These are phyloP conservation scores for Microglena sp. DNA, from an alignment of 139 green algal genomes.

Conservation along the genomic window DNA sequence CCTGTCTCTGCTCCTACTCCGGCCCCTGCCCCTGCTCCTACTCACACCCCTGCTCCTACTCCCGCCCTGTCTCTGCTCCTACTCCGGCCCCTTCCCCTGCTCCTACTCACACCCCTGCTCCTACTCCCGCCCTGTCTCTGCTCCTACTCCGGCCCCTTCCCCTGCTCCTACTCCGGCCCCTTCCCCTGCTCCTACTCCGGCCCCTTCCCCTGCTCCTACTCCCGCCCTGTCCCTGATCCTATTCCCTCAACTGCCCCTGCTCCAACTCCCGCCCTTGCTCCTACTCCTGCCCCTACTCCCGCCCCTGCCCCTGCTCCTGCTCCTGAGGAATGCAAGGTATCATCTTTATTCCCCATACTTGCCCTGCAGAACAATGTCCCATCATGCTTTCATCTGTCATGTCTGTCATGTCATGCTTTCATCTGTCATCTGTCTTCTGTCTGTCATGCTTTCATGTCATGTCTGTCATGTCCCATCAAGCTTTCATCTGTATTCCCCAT, in stretches of 20 bases:
- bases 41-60: too few relatives aligned
- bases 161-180: too few relatives aligned
- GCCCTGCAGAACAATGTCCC: slow-evolving; percentile 27
- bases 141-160: too few relatives aligned
- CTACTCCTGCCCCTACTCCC: background rate
- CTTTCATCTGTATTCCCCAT: background rate
- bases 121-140: too few relatives aligned
- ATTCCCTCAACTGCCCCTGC: background rate
- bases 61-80: too few relatives aligned
- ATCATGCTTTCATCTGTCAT: too few relatives aligned
- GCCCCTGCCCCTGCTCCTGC: too few relatives aligned
- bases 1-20: too few relatives aligned
- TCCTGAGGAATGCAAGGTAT: background rate
- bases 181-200: too few relatives aligned
- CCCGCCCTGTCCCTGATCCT: background rate
- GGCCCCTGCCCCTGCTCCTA: too few relatives aligned
- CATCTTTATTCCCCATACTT: background rate
- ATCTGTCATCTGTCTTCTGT: background rate
- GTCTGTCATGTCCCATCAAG: background rate
- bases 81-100: too few relatives aligned
- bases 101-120: too few relatives aligned
- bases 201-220: background rate
- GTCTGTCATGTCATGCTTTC: background rate
- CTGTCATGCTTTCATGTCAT: background rate
- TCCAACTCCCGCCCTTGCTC: background rate